Percentiles rank a stretch among this genome's conserved stretches.
Evolutionary conservation across 192 early-diverging fungal genomes (phyloP).

Genomic region (Gonapodya prolifera): DNA sequence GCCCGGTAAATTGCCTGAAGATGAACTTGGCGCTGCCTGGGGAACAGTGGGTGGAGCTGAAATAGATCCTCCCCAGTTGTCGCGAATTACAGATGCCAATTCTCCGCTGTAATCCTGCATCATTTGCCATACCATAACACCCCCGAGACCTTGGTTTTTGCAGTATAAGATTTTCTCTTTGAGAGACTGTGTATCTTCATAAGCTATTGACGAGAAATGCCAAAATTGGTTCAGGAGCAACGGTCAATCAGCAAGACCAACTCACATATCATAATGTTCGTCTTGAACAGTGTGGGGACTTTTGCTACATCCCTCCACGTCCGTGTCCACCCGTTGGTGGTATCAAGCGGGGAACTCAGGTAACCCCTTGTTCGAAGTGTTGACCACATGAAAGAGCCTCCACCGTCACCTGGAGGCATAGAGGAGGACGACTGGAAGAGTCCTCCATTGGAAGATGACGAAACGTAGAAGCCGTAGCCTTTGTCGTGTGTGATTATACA

Average conservation of each 20-base stretch:
- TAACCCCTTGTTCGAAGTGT: not conserved
- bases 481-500: not conserved
- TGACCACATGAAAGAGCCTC: not conserved
- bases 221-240: not conserved
- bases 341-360: not conserved
- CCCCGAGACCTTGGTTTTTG: not conserved
- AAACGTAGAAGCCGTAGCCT: not conserved
- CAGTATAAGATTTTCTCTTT: not conserved
- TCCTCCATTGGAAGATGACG: not conserved
- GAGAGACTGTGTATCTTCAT: not conserved
- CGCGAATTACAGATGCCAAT: not conserved
- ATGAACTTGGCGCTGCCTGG: not conserved
- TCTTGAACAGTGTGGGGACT: not conserved
- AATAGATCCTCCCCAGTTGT: not conserved
- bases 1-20: not conserved
- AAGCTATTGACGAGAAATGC: not conserved
- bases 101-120: not conserved
- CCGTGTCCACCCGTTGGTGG: not conserved
- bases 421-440: not conserved
- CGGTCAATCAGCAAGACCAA: not conserved
- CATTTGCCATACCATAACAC: constrained; percentile 7
- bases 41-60: not conserved
- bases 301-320: not conserved
- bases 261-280: not conserved
- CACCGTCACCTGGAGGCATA: not conserved